Percentiles rank a stretch among this genome's conserved stretches.
Conservation (phyloP, 257 asterid genomes). For the Penstemon barbatus region DNA sequence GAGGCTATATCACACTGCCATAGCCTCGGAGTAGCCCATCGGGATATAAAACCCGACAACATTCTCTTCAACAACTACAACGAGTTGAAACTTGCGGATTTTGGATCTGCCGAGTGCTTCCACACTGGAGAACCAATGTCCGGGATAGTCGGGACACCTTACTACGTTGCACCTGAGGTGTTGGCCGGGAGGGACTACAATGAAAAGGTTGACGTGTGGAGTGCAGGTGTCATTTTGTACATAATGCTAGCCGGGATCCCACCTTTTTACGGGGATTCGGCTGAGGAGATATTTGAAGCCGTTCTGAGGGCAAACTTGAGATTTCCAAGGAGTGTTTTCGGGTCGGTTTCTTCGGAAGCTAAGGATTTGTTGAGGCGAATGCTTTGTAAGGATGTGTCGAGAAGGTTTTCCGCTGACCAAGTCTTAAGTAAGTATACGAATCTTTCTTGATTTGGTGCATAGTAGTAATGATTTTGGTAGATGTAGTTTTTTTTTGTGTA, state of each 20-base stretch:
- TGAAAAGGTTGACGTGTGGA: conserved; percentile 65
- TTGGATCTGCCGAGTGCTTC: conserved; percentile 72
- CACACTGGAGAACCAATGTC: conserved; percentile 43
- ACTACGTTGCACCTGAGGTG: conserved; percentile 65
- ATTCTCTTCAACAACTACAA: conserved; percentile 49
- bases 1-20: conserved; percentile 81
- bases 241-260: conserved; percentile 56
- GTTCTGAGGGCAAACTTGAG: conserved; percentile 55
- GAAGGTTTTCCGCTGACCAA: conserved; percentile 56
- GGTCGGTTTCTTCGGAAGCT: conserved; percentile 46
- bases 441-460: not conserved
- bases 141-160: conserved; percentile 59
- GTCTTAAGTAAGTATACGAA: conserved; percentile 48
- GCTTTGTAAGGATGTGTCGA: conserved; percentile 51
- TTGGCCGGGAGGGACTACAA: conserved; percentile 44
- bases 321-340: conserved; percentile 47
- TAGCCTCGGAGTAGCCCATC: conserved; percentile 61
- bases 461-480: not conserved
- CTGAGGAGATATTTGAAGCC: conserved; percentile 44
- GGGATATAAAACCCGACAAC: conserved; percentile 84
- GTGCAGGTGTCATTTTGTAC: conserved; percentile 59
- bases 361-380: conserved; percentile 59
- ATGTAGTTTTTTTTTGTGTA: not conserved
- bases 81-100: conserved; percentile 74
- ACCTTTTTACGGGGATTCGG: conserved; percentile 62